A percentile compares a stretch with the other conserved stretches of the same genome.
Evolutionary conservation across 192 early-diverging fungal species (phyloP).

Genomic region (Coemansia sp.): DNA sequence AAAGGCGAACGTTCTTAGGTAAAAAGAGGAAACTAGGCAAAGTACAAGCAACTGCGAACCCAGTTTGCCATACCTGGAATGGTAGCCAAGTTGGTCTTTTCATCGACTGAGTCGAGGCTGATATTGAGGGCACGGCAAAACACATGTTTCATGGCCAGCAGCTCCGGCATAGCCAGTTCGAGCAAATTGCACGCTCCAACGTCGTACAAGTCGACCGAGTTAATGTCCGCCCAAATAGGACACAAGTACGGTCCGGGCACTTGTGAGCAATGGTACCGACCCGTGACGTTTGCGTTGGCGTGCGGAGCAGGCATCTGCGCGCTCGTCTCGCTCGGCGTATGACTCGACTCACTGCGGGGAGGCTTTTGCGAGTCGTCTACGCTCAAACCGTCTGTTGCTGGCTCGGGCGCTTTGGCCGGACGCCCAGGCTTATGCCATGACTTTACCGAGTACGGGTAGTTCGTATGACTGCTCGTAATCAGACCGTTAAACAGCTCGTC

Average conservation of each 20-base stretch:
- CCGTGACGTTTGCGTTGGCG: slow-evolving; percentile 42
- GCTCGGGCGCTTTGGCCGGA: slow-evolving; percentile 2
- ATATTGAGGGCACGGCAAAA: slow-evolving; percentile 50
- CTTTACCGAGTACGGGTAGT: slow-evolving; percentile 47
- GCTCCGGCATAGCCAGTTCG: slow-evolving; percentile 45
- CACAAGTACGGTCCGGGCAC: slow-evolving; percentile 48
- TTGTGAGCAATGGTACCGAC: slow-evolving; percentile 43
- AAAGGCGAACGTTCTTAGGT: neutral
- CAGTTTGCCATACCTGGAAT: slow-evolving; percentile 42
- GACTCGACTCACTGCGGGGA: neutral
- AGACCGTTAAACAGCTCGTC: slow-evolving; percentile 11
- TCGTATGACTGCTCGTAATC: slow-evolving; percentile 8
- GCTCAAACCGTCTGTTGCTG: neutral
- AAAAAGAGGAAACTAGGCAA: neutral
- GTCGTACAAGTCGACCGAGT: slow-evolving; percentile 50
- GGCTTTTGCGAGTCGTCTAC: neutral
- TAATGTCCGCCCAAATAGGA: slow-evolving; percentile 53
- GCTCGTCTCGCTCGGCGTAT: slow-evolving; percentile 35
- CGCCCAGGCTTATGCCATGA: slow-evolving; percentile 29
- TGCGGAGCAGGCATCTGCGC: slow-evolving; percentile 15
- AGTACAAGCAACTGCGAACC: slow-evolving; percentile 33
- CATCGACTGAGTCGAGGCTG: slow-evolving; percentile 33
- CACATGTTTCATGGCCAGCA: slow-evolving; percentile 50
- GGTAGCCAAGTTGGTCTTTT: slow-evolving; percentile 36
- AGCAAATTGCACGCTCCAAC: slow-evolving; percentile 46